phyloP scores from a whole-genome alignment of 129 eudicot species.

The Flaveria brownii region DNA sequence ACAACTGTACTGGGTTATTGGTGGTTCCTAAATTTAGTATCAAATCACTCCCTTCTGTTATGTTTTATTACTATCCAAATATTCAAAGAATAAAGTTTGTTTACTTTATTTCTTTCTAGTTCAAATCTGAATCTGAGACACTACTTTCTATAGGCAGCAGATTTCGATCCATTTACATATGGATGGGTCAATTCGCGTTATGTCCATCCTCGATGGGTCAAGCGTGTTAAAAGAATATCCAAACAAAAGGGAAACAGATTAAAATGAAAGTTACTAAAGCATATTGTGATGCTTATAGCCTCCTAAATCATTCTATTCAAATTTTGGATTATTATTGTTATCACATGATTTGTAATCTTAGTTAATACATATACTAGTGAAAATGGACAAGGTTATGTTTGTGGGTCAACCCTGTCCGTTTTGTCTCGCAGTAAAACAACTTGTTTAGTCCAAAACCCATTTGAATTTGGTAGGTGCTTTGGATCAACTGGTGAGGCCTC shows the following conservation, averaged over 20 bases:
- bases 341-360: not conserved
- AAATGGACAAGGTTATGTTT: not conserved
- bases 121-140: not conserved
- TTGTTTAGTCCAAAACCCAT: not conserved
- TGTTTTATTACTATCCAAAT: not conserved
- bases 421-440: not conserved
- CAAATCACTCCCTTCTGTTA: not conserved
- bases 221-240: too few relatives aligned
- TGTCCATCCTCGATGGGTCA: too few relatives aligned
- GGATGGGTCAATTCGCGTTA: not conserved
- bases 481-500: constrained; percentile 99
- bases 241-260: too few relatives aligned
- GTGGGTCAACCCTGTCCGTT: not conserved
- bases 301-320: not conserved
- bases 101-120: not conserved
- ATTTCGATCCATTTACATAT: not conserved
- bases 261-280: not conserved
- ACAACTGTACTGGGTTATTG: constrained; percentile 11
- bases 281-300: not conserved
- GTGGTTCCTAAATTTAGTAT: not conserved
- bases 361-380: not conserved
- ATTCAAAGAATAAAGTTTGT: not conserved
- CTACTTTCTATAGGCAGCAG: not conserved
- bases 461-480: constrained; percentile 59
- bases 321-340: not conserved